These are phyloP conservation scores for Ceratocystis cubensis DNA, from an alignment of 2,329 filamentous ascomycete species.

Conservation along the genomic window DNA sequence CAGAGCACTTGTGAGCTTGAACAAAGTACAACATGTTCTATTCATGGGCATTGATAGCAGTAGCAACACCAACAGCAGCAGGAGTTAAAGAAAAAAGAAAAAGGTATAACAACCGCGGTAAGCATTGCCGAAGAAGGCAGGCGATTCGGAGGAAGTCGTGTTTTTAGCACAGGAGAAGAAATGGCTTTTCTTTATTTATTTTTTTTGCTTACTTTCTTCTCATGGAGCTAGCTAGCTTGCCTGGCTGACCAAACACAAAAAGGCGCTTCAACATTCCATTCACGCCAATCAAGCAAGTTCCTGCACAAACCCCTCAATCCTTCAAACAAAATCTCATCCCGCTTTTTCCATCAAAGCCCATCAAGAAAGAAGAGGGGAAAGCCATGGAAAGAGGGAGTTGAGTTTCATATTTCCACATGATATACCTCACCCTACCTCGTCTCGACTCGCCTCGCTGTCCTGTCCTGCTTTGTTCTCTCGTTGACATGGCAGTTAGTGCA, in stretches of 20 bases:
- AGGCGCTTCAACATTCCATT: slow-evolving; percentile 21
- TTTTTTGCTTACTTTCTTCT: not conserved
- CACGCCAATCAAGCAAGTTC: slow-evolving; percentile 18
- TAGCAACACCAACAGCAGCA: not conserved
- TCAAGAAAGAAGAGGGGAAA: slow-evolving; percentile 3
- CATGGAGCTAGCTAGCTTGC: not conserved
- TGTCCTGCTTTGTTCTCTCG: too few relatives aligned
- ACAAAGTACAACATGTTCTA: not conserved
- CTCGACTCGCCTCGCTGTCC: too few relatives aligned
- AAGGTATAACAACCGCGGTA: not conserved
- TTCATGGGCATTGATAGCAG: not conserved
- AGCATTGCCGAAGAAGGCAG: not conserved
- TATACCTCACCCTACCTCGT: not conserved
- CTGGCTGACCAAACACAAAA: not conserved
- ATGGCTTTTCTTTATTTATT: not conserved
- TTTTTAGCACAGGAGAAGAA: not conserved
- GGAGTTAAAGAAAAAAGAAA: not conserved
- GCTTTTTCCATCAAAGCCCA: not conserved
- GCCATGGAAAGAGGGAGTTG: not conserved
- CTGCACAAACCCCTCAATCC: slow-evolving; percentile 14
- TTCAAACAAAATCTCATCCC: slow-evolving; percentile 8
- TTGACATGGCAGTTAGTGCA: too few relatives aligned
- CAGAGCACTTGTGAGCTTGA: not conserved
- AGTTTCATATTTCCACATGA: not conserved
- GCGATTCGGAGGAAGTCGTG: not conserved